These are phyloP conservation scores for Rhododendron williamsianum DNA, from an alignment of 148 eudicot genomes.

Conservation along the genomic window DNA sequence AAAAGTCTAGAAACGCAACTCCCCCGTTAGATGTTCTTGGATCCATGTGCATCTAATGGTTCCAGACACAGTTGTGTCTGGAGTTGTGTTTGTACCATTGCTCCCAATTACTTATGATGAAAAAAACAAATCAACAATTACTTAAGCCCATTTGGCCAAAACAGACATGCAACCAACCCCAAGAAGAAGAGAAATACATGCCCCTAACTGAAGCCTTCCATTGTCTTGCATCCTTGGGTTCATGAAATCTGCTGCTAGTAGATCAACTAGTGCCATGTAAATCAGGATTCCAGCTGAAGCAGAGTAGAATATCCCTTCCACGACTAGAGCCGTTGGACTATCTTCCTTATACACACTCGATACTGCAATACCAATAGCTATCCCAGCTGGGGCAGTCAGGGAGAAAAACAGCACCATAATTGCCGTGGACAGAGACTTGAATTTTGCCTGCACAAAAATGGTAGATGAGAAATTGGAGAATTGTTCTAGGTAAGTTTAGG, in stretches of 20 bases:
- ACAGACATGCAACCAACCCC: conserved; percentile 17
- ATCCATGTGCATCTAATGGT: neutral
- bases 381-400: conserved; percentile 6
- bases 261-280: conserved; percentile 18
- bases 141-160: conserved; percentile 17
- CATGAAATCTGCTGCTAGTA: conserved; percentile 19
- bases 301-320: conserved; percentile 9
- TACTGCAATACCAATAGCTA: conserved; percentile 2
- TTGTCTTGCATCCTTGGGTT: conserved; percentile 15
- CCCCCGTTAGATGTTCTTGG: neutral
- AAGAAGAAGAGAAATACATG: conserved; percentile 11
- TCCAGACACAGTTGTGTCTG: neutral
- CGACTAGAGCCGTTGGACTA: neutral
- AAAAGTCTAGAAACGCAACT: neutral
- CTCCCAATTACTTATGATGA: neutral
- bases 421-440: neutral
- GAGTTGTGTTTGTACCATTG: neutral
- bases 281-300: conserved; percentile 19
- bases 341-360: neutral
- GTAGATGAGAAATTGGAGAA: neutral
- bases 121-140: neutral
- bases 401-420: conserved; percentile 12
- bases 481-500: neutral
- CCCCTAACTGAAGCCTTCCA: neutral
- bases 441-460: conserved; percentile 7